Evolutionary conservation across 2,329 filamentous ascomycete genomes (phyloP).

Genomic region (Epichloe gansuensis): DNA sequence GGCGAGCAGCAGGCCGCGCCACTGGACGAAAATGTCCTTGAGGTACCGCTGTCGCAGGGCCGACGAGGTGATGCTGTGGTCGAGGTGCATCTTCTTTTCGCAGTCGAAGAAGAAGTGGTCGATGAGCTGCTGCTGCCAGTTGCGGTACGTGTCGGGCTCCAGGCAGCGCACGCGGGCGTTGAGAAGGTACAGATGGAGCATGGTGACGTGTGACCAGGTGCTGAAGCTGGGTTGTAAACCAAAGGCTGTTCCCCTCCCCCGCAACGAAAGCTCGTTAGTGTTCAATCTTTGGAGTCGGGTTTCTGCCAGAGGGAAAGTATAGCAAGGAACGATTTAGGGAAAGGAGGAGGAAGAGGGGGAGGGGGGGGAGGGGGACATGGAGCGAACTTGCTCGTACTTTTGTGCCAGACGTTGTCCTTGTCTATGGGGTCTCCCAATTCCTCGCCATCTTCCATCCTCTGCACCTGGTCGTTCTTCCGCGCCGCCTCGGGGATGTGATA

Average conservation of each 20-base stretch:
- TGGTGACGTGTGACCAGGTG: slow-evolving; percentile 91
- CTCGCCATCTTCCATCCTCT: slow-evolving; percentile 63
- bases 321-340: too few relatives aligned
- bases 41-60: slow-evolving; percentile 51
- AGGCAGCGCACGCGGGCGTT: slow-evolving; percentile 73
- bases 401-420: slow-evolving; percentile 50
- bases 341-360: not conserved
- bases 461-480: slow-evolving; percentile 52
- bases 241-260: slow-evolving; percentile 42
- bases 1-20: slow-evolving; percentile 73
- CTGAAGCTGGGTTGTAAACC: slow-evolving; percentile 77
- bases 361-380: slow-evolving; percentile 3
- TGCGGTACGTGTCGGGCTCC: slow-evolving; percentile 51
- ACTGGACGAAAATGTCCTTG: slow-evolving; percentile 88
- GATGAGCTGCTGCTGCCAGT: slow-evolving; percentile 80
- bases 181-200: slow-evolving; percentile 90
- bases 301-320: not conserved
- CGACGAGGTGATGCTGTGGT: slow-evolving; percentile 55
- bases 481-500: slow-evolving; percentile 62
- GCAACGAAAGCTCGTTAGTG: not conserved
- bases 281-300: not conserved
- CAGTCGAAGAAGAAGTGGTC: slow-evolving; percentile 93
- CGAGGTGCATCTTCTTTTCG: slow-evolving; percentile 69
- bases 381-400: slow-evolving; percentile 38
- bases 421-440: slow-evolving; percentile 50